Conservation (phyloP, 331 rosid genomes). For the Prunus yedoensis region DNA sequence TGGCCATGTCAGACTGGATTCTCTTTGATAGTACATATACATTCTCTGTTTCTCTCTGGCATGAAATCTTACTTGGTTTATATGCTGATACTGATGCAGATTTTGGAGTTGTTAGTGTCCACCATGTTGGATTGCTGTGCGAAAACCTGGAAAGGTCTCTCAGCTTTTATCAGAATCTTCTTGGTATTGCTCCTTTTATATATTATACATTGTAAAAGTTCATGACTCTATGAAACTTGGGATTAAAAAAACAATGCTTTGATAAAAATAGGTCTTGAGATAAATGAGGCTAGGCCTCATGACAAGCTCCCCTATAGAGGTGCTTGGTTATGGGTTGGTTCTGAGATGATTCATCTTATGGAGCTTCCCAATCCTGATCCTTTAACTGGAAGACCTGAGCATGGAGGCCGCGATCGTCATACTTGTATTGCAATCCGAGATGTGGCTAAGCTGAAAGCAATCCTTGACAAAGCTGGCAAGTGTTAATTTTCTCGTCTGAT, state of each 20-base stretch:
- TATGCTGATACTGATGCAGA: slow-evolving; percentile 47
- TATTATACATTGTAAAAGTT: neutral
- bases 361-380: slow-evolving; percentile 99
- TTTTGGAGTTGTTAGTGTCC: slow-evolving; percentile 73
- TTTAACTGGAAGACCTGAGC: slow-evolving; percentile 75
- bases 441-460: slow-evolving; percentile 75
- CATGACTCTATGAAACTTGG: neutral
- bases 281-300: slow-evolving; percentile 93
- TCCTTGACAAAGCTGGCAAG: slow-evolving; percentile 80
- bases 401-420: slow-evolving; percentile 94
- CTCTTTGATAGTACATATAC: neutral
- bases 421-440: slow-evolving; percentile 73
- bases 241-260: neutral
- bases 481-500: slow-evolving; percentile 9
- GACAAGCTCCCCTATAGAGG: slow-evolving; percentile 95
- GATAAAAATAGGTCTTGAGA: slow-evolving; percentile 60
- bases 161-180: slow-evolving; percentile 73
- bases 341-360: slow-evolving; percentile 96
- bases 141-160: slow-evolving; percentile 82
- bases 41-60: neutral
- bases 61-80: neutral
- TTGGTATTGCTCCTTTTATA: slow-evolving; percentile 44
- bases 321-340: slow-evolving; percentile 98
- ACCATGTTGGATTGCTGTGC: slow-evolving; percentile 90
- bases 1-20: neutral